Percentiles rank a stretch among this genome's conserved stretches.
Conservation (phyloP, 2,329 filamentous ascomycete genomes). For the Knoxdaviesia capensis region DNA sequence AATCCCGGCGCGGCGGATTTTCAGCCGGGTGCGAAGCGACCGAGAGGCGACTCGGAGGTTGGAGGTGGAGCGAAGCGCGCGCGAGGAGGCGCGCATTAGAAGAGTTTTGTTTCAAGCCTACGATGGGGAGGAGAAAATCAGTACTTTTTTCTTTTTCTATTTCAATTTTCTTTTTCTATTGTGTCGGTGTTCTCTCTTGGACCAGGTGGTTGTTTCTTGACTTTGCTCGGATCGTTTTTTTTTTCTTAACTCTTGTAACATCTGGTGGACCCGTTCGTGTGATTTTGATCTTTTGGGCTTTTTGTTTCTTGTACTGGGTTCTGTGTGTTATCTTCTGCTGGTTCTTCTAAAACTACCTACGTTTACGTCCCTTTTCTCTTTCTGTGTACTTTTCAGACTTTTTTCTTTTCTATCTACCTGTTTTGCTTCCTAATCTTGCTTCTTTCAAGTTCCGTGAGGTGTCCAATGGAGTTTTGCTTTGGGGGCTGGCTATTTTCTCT, state of each 20-base stretch:
- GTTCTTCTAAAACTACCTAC: too few relatives aligned
- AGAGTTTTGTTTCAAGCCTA: background rate
- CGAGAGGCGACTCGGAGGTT: conserved; percentile 26
- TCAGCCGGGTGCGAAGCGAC: conserved; percentile 35
- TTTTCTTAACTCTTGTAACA: too few relatives aligned
- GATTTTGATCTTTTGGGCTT: too few relatives aligned
- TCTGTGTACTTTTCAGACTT: background rate
- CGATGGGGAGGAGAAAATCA: background rate
- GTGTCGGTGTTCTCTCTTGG: background rate
- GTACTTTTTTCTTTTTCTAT: background rate
- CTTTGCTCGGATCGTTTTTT: too few relatives aligned
- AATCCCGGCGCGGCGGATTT: conserved; percentile 34
- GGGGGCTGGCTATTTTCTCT: too few relatives aligned
- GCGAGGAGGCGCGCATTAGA: conserved; percentile 16
- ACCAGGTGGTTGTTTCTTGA: background rate
- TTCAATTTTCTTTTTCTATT: background rate
- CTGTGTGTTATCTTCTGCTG: too few relatives aligned
- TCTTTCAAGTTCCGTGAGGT: background rate
- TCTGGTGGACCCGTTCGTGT: too few relatives aligned
- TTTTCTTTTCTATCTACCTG: background rate
- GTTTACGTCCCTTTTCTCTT: too few relatives aligned
- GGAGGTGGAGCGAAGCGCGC: conserved; percentile 21
- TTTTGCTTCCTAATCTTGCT: background rate
- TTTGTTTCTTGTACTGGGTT: too few relatives aligned
- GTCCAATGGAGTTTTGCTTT: too few relatives aligned